Evolutionary conservation across 78 protist genomes (phyloP).

Genomic region (Trichosphaerium sp.): DNA sequence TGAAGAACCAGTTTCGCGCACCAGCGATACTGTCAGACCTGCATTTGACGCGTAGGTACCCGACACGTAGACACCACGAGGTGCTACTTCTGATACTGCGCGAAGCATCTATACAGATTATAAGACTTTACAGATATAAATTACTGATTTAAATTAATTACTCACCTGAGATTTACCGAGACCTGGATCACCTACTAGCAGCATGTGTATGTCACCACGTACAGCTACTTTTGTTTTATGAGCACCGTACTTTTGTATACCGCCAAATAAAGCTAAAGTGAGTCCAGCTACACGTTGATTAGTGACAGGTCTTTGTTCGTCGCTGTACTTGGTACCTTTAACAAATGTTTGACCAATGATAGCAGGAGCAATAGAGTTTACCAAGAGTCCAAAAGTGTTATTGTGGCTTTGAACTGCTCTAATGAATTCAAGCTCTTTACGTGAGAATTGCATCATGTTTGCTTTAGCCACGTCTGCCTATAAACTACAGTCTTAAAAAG

Average conservation of each 20-base stretch:
- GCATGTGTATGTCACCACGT: conserved; percentile 87
- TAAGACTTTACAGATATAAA: not conserved
- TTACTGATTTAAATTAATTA: not conserved
- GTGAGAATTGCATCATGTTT: conserved; percentile 15
- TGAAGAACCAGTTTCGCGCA: conserved; percentile 57
- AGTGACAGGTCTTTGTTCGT: conserved; percentile 4
- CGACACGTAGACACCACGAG: conserved; percentile 95
- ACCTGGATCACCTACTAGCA: conserved; percentile 98
- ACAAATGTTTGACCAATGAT: conserved; percentile 93
- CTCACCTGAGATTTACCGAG: conserved; percentile 91
- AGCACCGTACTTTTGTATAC: conserved; percentile 27
- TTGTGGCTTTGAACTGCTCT: conserved; percentile 31
- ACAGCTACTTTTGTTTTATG: conserved; percentile 30
- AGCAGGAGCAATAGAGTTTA: conserved; percentile 86
- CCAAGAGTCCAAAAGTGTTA: conserved; percentile 69
- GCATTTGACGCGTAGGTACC: conserved; percentile 91
- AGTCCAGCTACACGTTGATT: conserved; percentile 93
- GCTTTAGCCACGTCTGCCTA: no score
- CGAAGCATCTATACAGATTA: no score
- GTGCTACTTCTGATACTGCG: conserved; percentile 59
- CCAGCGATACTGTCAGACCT: conserved; percentile 93
- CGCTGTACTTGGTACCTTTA: conserved; percentile 7
- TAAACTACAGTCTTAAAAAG: no score
- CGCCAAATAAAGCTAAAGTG: conserved; percentile 90
- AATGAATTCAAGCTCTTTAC: conserved; percentile 62